Evolutionary conservation across 2,329 filamentous ascomycete species (phyloP), one percentile per base, ranked within the genome.

Genomic region (Penicillium sp.): DNA sequence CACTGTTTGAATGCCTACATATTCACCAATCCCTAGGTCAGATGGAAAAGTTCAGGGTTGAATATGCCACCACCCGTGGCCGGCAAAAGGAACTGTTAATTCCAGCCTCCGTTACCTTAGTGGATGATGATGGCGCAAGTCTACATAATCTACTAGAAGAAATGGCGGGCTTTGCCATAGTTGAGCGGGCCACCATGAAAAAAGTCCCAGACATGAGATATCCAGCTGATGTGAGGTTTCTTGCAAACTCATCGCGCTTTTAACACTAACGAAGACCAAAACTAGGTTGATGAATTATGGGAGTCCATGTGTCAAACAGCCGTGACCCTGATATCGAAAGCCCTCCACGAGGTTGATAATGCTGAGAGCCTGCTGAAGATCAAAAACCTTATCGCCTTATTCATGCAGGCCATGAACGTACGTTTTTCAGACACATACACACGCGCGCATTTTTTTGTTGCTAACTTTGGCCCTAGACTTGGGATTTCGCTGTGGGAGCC

Each of bases 351-450:
- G 46, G 87, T 99, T n/a, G 88, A 88, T 62, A 95, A 96, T 73
- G 93, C 95, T 13, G 93, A 98, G 73, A 87, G 91, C 30, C 82
- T 99, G 41, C 82, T 98, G n/a, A 96, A 95, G 75, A 93, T 97
- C 72, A 99, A 99, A 77, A 92, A 92, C 50, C 87, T 96, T 29
- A 89, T 98, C 72, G 91, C 93, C 4, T 83, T 99, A 15, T 99
- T 99, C 75, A 96, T 98, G 71, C 92, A 99, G 73, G 98, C 95
- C 1, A 97, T 99, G 94, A 92, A 97, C 84, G 91, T 91, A 76
- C 73, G 85, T 71, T 9, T 5, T 29, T 46, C 4, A 26, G 31
- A 3, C 23, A n/a, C 21, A 21, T 21, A 21, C 21, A 21, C 21
- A 21, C 21, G 21, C 31, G 45, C 46, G 48, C 48, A 57, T 46